Conservation (phyloP, 2,329 filamentous ascomycete species). For the Fonsecaea pedrosoi region DNA sequence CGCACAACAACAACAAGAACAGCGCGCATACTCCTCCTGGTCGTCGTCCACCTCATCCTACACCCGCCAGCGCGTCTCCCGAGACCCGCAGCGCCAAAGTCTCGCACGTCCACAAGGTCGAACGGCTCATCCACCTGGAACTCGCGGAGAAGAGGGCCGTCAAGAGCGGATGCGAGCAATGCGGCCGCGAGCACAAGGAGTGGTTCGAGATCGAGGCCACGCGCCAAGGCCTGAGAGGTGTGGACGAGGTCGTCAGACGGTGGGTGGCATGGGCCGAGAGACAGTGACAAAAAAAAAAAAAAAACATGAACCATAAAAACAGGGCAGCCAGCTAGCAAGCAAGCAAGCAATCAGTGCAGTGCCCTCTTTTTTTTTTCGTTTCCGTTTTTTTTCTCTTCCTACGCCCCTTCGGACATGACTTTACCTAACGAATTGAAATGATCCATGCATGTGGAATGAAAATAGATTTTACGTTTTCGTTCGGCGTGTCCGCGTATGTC, state of each 20-base stretch:
- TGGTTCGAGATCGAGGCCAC: constrained; percentile 91
- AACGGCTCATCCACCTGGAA: constrained; percentile 89
- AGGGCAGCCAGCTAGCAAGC: no score
- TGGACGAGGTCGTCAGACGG: constrained; percentile 76
- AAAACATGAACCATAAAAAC: no score
- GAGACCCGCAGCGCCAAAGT: constrained; percentile 61
- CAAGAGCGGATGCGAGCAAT: constrained; percentile 69
- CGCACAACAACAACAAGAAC: constrained; percentile 63
- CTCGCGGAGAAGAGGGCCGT: constrained; percentile 67
- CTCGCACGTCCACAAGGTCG: constrained; percentile 84
- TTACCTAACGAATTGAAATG: no score
- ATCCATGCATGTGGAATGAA: no score
- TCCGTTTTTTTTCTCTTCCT: no score
- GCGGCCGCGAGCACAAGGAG: constrained; percentile 85
- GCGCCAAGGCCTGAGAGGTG: constrained; percentile 69
- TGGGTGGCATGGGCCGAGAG: constrained; percentile 85
- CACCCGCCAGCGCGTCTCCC: constrained; percentile 39
- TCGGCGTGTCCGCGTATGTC: no score
- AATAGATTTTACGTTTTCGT: no score
- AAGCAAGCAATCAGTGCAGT: no score
- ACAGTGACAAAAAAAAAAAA: not conserved
- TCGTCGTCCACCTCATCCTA: not conserved
- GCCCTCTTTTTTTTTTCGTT: no score
- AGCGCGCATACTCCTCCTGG: constrained; percentile 8
- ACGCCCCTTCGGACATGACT: no score